Conservation (phyloP, 306 rosid species). For the Ormosia emarginata region DNA sequence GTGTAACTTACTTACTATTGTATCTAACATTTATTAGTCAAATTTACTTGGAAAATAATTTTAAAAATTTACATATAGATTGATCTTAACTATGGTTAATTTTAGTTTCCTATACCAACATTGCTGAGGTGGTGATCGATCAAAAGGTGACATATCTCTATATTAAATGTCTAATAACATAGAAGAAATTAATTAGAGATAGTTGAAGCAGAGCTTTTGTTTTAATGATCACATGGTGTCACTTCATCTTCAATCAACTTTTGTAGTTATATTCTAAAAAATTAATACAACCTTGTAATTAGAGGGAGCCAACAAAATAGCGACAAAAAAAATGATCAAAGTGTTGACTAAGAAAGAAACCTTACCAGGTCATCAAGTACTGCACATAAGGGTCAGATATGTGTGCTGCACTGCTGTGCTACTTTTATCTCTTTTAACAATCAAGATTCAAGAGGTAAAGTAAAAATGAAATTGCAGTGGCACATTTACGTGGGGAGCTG, state of each 20-base stretch:
- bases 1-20: too few relatives aligned
- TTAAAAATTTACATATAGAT: neutral
- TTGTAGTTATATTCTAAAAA: neutral
- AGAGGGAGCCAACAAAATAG: neutral
- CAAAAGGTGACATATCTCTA: neutral
- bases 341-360: neutral
- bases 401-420: too few relatives aligned
- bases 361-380: neutral
- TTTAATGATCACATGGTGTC: neutral
- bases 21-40: too few relatives aligned
- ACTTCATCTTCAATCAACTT: constrained; percentile 8
- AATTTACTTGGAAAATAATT: neutral
- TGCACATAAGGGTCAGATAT: neutral
- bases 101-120: neutral
- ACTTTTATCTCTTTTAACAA: neutral
- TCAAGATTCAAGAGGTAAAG: neutral
- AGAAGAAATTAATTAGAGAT: neutral
- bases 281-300: neutral
- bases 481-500: neutral
- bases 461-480: neutral
- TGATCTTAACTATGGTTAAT: neutral
- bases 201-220: neutral
- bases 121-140: neutral
- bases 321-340: neutral
- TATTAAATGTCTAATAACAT: neutral